Evolutionary conservation across 1,284 basidiomycete species (phyloP).

Genomic region (Moesziomyces globuligerus): DNA sequence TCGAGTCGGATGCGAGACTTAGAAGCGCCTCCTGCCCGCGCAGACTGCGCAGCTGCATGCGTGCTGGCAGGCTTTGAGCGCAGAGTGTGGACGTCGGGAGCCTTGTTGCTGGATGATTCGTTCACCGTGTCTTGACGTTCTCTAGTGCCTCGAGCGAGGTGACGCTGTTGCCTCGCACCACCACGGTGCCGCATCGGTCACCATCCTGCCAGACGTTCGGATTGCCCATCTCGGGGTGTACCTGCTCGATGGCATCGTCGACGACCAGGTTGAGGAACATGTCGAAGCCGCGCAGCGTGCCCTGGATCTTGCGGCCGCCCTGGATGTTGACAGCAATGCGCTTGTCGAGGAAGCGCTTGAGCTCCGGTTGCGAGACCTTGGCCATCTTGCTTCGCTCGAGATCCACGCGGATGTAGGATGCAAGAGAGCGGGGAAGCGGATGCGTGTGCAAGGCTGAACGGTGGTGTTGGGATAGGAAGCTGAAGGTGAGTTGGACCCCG

Average conservation of each 20-base stretch:
- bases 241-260: conserved; percentile 93
- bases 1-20: no score
- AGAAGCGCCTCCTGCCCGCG: no score
- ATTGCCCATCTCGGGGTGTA: conserved; percentile 71
- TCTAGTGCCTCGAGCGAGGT: conserved; percentile 64
- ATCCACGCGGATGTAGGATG: background rate
- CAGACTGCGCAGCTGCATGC: no score
- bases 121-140: conserved; percentile 54
- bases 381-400: conserved; percentile 44
- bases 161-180: conserved; percentile 66
- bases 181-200: conserved; percentile 61
- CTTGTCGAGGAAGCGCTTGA: conserved; percentile 91
- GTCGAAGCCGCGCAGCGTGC: conserved; percentile 95
- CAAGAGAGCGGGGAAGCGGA: background rate
- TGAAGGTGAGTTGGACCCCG: background rate
- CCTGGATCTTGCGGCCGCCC: conserved; percentile 94
- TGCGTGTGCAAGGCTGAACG: background rate
- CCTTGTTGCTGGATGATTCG: background rate
- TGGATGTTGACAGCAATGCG: conserved; percentile 93
- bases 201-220: conserved; percentile 57
- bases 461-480: no score
- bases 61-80: no score
- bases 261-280: conserved; percentile 98
- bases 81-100: no score
- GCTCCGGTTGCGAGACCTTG: conserved; percentile 65